Evolutionary conservation across 2,329 filamentous ascomycete genomes (phyloP), one percentile per base, ranked within the genome.

Genomic region (Aspergillus brunneoviolaceus): DNA sequence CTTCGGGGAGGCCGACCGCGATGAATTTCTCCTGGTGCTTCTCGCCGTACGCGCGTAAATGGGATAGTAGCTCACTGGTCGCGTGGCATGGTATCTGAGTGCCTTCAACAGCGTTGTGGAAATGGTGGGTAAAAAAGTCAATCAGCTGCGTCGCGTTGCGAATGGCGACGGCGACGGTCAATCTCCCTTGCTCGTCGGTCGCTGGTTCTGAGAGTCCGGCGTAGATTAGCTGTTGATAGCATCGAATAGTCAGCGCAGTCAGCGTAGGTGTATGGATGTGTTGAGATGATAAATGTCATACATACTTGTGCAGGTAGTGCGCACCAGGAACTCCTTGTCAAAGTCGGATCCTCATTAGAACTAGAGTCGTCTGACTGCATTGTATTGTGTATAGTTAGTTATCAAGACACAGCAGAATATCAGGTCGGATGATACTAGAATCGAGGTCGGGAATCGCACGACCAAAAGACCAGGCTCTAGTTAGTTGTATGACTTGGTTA

Each of bases 121-220:
- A 77, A 29, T 81, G 78, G 67, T 85, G 82, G 63, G 89, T 82
- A 4, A 83, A 83, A 69, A 88, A 91, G 71, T 91, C 88, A 56
- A 90, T 79, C 19, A 88, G 84, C 70, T 92, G 91, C 7, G 87
- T 86, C 9, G 84, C 85, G 69, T 91, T 89, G 65, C 90, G 88
- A 60, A 88, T 83, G 4, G 87, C 88, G 49, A 91, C 78, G 11
- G 87, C 85, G 19, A 90, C 16, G n/a, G n/a, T 19, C 16, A 19
- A 7, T 9, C 12, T 45, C 16, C 14, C 14, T 16, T 45, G 14
- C 14, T 45, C 16, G 2, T 45, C 6, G 5, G 16, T 45, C 16
- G 2, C 39, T 19, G 16, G 6, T 0, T 45, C 39, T 3, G 39
- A 45, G 39, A 45, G 1, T 9, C 39, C 39, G 16, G 39, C 39